These are phyloP conservation scores for Trypanosoma avium DNA, from an alignment of 208 protist species.

Conservation along the genomic window DNA sequence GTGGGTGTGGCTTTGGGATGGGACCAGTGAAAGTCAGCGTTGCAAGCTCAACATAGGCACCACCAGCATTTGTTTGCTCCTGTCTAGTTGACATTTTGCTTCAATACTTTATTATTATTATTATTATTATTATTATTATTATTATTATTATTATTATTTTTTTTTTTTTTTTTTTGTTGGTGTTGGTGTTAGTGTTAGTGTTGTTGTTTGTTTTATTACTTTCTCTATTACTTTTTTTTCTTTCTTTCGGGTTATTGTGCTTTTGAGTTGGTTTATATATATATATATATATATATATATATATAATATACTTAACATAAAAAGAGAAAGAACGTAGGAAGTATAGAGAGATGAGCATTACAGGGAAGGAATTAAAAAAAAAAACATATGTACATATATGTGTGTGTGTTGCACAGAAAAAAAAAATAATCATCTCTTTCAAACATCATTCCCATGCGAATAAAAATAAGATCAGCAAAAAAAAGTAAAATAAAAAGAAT, in stretches of 20 bases:
- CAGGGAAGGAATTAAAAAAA: conserved; percentile 11
- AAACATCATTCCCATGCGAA: no score
- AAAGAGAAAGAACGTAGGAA: background rate
- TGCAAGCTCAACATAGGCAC: conserved; percentile 39
- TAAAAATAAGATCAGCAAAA: background rate
- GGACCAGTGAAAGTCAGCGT: conserved; percentile 53
- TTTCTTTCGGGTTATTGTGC: background rate
- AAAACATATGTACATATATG: no score
- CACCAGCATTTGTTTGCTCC: background rate
- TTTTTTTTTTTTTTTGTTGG: background rate
- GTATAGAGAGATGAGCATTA: background rate
- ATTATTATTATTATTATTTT: background rate
- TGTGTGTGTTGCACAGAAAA: background rate
- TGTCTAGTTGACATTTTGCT: background rate
- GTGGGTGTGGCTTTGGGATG: conserved; percentile 46
- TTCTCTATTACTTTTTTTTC: background rate
- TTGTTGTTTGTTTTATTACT: background rate
- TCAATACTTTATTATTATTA: background rate
- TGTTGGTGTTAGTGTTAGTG: background rate
- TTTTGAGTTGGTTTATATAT: background rate
- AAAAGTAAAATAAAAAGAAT: background rate
- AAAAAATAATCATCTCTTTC: background rate
- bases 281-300: no score
- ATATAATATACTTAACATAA: background rate
- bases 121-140: background rate